A percentile compares a stretch with the other conserved stretches of the same genome.
Evolutionary conservation across 2,329 filamentous ascomycete species (phyloP).

Genomic region (Cercospora sesami): DNA sequence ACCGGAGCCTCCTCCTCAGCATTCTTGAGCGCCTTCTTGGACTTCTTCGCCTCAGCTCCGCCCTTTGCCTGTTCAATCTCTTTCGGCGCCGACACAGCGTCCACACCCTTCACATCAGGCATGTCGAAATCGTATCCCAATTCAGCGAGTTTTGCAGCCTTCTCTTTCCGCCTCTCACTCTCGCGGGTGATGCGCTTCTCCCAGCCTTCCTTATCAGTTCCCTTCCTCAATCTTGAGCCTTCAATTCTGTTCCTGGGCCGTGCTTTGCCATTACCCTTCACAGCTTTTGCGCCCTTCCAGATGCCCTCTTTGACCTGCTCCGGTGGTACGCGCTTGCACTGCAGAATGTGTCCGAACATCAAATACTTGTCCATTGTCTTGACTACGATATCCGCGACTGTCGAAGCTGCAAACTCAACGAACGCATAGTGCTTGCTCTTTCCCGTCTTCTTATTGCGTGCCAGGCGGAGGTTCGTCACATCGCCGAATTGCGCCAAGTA

Average conservation of each 20-base stretch:
- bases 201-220: conserved; percentile 75
- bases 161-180: conserved; percentile 65
- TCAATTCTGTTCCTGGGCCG: conserved; percentile 87
- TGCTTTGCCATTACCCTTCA: conserved; percentile 74
- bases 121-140: conserved; percentile 81
- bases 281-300: conserved; percentile 67
- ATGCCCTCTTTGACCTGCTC: conserved; percentile 77
- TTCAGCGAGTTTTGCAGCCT: conserved; percentile 72
- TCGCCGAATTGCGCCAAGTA: conserved; percentile 94
- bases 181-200: conserved; percentile 71
- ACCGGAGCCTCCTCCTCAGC: conserved; percentile 16
- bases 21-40: conserved; percentile 20
- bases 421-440: conserved; percentile 93
- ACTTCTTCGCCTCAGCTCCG: conserved; percentile 36
- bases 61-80: conserved; percentile 34
- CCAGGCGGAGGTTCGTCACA: conserved; percentile 76
- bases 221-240: conserved; percentile 70
- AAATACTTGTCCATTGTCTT: conserved; percentile 98
- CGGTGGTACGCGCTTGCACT: conserved; percentile 74
- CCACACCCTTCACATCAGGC: conserved; percentile 67
- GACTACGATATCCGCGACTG: conserved; percentile 86
- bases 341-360: conserved; percentile 89
- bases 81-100: conserved; percentile 51
- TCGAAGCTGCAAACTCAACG: conserved; percentile 75
- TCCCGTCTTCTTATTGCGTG: conserved; percentile 88